Conservation (phyloP, 2,329 filamentous ascomycete species). For the Aspergillus quadricinctus region DNA sequence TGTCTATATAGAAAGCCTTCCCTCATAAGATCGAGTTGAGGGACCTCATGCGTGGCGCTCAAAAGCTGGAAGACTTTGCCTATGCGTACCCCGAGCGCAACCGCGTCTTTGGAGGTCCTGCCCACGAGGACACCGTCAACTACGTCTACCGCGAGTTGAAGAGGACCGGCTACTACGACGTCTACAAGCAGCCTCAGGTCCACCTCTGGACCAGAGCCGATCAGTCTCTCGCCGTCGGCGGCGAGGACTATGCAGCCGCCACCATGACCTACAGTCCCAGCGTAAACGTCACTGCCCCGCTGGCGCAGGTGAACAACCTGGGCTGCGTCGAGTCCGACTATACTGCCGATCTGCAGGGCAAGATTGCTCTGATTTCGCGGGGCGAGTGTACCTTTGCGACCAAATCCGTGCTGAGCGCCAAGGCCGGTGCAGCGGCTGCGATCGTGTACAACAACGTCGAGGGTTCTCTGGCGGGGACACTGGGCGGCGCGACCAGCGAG, state of each 20-base stretch:
- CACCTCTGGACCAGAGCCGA: slow-evolving; percentile 57
- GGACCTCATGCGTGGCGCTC: slow-evolving; percentile 56
- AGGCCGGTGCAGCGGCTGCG: slow-evolving; percentile 65
- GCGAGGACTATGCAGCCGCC: slow-evolving; percentile 46
- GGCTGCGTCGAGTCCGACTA: slow-evolving; percentile 65
- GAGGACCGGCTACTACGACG: slow-evolving; percentile 32
- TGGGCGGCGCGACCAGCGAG: slow-evolving; percentile 55
- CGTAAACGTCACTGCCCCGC: slow-evolving; percentile 26
- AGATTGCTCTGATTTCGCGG: slow-evolving; percentile 66
- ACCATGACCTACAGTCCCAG: slow-evolving; percentile 63
- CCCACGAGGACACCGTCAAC: slow-evolving; percentile 60
- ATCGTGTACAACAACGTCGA: slow-evolving; percentile 70
- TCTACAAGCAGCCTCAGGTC: slow-evolving; percentile 55
- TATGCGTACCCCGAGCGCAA: slow-evolving; percentile 26
- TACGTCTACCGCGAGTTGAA: slow-evolving; percentile 58
- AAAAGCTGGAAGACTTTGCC: slow-evolving; percentile 46
- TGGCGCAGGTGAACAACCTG: slow-evolving; percentile 57
- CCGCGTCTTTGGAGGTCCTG: slow-evolving; percentile 35
- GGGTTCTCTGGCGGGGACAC: slow-evolving; percentile 61
- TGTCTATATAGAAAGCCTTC: slow-evolving; percentile 13
- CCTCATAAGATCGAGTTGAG: slow-evolving; percentile 46
- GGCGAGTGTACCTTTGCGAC: slow-evolving; percentile 67
- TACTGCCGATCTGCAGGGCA: slow-evolving; percentile 52
- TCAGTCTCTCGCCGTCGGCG: slow-evolving; percentile 56
- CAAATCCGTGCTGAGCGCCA: slow-evolving; percentile 65